Base-by-base conservation (phyloP, 331 rosid genomes). In the Arachis monticola region DNA sequence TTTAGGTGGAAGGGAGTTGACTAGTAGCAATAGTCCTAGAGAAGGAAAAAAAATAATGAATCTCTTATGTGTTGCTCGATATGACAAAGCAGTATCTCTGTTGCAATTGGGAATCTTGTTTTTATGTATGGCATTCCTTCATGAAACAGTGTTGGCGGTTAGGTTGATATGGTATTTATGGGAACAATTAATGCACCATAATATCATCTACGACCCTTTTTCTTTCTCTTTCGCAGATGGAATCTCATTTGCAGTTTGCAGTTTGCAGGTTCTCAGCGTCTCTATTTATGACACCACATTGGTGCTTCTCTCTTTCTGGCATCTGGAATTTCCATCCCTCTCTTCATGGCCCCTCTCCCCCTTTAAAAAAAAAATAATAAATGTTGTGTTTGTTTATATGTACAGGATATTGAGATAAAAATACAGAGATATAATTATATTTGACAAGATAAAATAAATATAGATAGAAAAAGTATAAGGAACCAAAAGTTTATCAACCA, bases 151-250 rank as follows among this genome's bases (percentile, higher is more conserved):
- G 12, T 55, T 61, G 61, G 53, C 50, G 60, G 65, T 73, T 77
- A 27, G 80, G 85, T 82, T 82, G 77, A 82, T 62, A 82, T 77
- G 70, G 80, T 72, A 84, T 84, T 81, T 81, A 84, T 77, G 83
- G 85, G 71, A 77, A 69, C 81, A 68, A 65, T 81, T 77, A 81
- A 69, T 77, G 41, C 17, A 66, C 41, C 64, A 7, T 59, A 62
- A 69, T 63, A 51, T 38, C 55, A 72, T 17, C 73, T 58, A 60
- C 63, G 0, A 67, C 80, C 77, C 70, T 40, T 67, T 14, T 73
- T 67, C 6, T 73, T 17, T 13, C 31, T 12, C 75, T 68, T 44
- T 8, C 13, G 10, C 79, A 47, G 63, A 77, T 48, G 80, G 85
- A 82, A 82, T 82, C 80, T 77, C 41, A 5, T 38, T 38, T 0